Evolutionary conservation across 345 rosid genomes (phyloP).

Genomic region (Arabis hirsuta): DNA sequence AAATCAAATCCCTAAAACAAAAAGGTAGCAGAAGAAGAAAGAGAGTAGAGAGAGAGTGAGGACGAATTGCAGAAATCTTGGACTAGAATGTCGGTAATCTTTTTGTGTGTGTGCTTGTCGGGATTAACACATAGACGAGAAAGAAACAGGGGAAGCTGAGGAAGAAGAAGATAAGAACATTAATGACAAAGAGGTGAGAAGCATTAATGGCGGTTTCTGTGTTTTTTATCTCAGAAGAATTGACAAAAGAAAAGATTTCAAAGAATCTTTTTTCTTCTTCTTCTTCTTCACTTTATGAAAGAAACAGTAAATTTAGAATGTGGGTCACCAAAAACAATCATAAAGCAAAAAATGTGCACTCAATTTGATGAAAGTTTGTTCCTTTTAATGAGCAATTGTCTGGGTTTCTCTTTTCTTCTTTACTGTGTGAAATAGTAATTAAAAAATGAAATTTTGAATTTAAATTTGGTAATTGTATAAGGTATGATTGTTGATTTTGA

Average conservation of each 20-base stretch:
- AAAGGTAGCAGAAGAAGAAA: slow-evolving; percentile 13
- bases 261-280: slow-evolving; percentile 27
- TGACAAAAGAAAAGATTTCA: slow-evolving; percentile 31
- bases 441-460: slow-evolving; percentile 6
- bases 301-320: slow-evolving; percentile 31
- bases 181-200: slow-evolving; percentile 37
- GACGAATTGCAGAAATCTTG: slow-evolving; percentile 31
- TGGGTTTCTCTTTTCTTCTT: slow-evolving; percentile 19
- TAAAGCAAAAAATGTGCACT: slow-evolving; percentile 43
- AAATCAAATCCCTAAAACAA: slow-evolving; percentile 8
- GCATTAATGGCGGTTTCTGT: slow-evolving; percentile 45
- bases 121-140: slow-evolving; percentile 38
- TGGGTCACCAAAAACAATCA: slow-evolving; percentile 43
- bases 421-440: not conserved
- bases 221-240: slow-evolving; percentile 6
- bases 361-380: slow-evolving; percentile 42
- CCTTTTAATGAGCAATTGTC: slow-evolving; percentile 39
- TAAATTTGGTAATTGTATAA: not conserved
- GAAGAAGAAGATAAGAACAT: slow-evolving; percentile 41
- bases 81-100: slow-evolving; percentile 35
- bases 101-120: slow-evolving; percentile 35
- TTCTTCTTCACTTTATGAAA: slow-evolving; percentile 34
- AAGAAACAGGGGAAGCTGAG: slow-evolving; percentile 37
- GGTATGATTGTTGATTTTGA: slow-evolving; percentile 23
- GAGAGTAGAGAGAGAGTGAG: slow-evolving; percentile 15